Evolutionary conservation across 805 yeast genomes (phyloP).

Genomic region (Saccharomycopsis babjevae): DNA sequence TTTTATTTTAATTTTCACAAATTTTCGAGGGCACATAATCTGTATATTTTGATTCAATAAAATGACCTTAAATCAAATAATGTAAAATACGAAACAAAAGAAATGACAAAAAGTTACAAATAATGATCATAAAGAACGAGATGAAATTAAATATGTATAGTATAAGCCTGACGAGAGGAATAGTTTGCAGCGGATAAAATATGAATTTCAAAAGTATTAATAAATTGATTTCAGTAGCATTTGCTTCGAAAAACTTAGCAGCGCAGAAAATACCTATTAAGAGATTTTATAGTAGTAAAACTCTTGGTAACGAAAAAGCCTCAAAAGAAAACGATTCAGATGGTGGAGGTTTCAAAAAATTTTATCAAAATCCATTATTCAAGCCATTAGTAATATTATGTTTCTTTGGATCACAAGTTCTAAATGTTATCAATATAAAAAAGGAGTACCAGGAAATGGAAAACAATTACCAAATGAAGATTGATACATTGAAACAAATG

Average conservation of each 20-base stretch:
- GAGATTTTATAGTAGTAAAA: not conserved
- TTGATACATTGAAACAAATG: conserved; percentile 29
- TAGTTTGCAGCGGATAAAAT: not conserved
- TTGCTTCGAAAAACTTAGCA: not conserved
- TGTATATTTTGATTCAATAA: too few relatives aligned
- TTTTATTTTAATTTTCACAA: too few relatives aligned
- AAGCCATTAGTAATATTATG: conserved; percentile 34
- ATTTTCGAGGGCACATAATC: too few relatives aligned
- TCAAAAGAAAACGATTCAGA: not conserved
- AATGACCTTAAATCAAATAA: too few relatives aligned
- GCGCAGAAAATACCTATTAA: not conserved
- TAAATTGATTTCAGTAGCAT: not conserved
- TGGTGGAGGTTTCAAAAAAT: not conserved
- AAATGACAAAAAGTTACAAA: too few relatives aligned
- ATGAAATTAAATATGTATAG: too few relatives aligned
- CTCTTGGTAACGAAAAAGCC: not conserved
- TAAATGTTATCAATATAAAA: conserved; percentile 35
- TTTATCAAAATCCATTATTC: conserved; percentile 21
- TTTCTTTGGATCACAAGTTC: conserved; percentile 37
- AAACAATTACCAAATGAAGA: conserved; percentile 29
- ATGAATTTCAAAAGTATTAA: not conserved
- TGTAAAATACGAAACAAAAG: too few relatives aligned
- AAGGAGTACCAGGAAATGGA: conserved; percentile 32
- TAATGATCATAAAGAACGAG: too few relatives aligned
- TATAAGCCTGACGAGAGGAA: not conserved